Evolutionary conservation across 2,329 filamentous ascomycete species (phyloP).

Genomic region (Ophiostoma sp.): DNA sequence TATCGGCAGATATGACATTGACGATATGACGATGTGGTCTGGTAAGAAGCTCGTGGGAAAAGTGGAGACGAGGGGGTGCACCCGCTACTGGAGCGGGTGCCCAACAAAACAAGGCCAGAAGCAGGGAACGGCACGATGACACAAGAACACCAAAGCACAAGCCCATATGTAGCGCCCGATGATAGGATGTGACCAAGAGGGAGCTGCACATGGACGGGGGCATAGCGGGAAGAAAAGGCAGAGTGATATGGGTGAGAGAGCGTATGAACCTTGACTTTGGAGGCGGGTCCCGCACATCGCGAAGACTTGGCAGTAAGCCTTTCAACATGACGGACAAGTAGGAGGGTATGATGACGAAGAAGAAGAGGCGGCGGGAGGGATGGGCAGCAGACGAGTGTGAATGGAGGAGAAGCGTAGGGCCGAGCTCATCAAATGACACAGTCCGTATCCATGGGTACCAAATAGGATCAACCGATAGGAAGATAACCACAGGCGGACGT

Average conservation of each 20-base stretch:
- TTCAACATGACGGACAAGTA: conserved; percentile 28
- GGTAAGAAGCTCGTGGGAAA: conserved; percentile 11
- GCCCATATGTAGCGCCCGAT: too few relatives aligned
- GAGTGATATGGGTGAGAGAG: not conserved
- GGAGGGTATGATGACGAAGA: not conserved
- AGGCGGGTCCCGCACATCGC: conserved; percentile 29
- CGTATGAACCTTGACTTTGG: conserved; percentile 30
- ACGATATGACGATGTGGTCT: conserved; percentile 1
- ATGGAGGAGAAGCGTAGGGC: not conserved
- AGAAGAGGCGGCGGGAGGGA: not conserved
- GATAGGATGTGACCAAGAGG: too few relatives aligned
- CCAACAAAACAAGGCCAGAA: conserved; percentile 5
- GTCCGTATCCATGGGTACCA: not conserved
- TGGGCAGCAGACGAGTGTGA: not conserved
- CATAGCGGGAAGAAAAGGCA: not conserved
- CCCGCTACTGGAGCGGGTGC: conserved; percentile 2
- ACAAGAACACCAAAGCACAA: conserved; percentile 2
- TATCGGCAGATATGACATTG: conserved; percentile 28
- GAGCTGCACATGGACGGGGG: not conserved
- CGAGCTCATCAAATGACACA: not conserved
- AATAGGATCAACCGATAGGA: not conserved
- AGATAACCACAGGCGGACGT: not conserved
- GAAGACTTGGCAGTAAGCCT: conserved; percentile 29
- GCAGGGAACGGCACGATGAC: conserved; percentile 10
- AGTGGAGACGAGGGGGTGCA: conserved; percentile 11